Base-by-base conservation (phyloP, 441 rosid species). In the Pelargonium citronellum region DNA sequence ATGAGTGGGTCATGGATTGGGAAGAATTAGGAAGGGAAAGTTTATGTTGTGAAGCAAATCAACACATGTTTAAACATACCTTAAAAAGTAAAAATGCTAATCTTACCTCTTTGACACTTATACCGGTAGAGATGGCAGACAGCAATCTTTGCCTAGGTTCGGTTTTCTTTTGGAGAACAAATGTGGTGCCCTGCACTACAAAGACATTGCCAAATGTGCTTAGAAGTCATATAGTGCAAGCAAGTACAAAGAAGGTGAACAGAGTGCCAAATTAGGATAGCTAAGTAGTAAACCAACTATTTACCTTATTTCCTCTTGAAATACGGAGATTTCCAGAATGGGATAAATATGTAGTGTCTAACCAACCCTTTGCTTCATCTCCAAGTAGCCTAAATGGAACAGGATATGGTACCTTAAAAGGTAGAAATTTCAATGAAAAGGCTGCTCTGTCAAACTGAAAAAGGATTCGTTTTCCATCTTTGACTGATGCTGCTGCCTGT, bases 151-250 rank as follows among this genome's bases (percentile, higher is more conserved):
- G 97, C 83, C 96, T 83, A 4, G 93, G 91, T 63, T 88, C 92
- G 2, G 78, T 88, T 74, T 80, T 84, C 90, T 94, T 94, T 69
- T 94, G 98, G 58, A 94, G 89, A 79, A 91, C 97, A 78, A 91
- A 94, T 47, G 94, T 87, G 82, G 98, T 94, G 75, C 97, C 97
- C 97, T 94, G 93, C 89, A 82, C 91, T 85, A 91, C 77, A 86
- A 9, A 75, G 66, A 71, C 69, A 78, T 81, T 66, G 47, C 71
- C 75, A 7, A 46, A 60, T 61, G n/a, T 58, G 68, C 74, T 83
- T 70, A 80, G 78, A 73, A 34, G 74, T 58, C 41, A 61, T 47
- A 20, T 13, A 66, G 63, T 5, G 37, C 37, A 57, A 3, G 24
- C 37, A 57, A 3, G 24, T 66, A 55, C 57, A 13, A 46, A 68